Evolutionary conservation across 768 basidiomycete species (phyloP).

Genomic region (Agrocybe chaxingu): DNA sequence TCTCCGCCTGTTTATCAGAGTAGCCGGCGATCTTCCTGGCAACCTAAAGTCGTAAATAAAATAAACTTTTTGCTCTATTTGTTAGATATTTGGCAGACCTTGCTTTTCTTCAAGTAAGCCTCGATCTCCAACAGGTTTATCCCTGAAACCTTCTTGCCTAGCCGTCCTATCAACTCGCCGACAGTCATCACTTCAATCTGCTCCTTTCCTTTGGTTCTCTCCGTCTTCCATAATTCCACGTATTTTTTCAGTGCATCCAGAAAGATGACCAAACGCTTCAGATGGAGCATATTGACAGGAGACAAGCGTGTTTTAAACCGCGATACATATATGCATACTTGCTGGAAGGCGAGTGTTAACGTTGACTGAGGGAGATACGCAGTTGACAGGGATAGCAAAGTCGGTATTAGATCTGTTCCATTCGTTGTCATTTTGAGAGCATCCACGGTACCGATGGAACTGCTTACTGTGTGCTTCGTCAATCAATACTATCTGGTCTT

Average conservation of each 20-base stretch:
- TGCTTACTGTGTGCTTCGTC: slow-evolving; percentile 95
- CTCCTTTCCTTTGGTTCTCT: slow-evolving; percentile 19
- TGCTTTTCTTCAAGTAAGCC: slow-evolving; percentile 77
- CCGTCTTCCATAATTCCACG: slow-evolving; percentile 50
- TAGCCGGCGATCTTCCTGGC: slow-evolving; percentile 86
- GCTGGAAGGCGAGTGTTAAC: slow-evolving; percentile 61
- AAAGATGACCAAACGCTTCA: slow-evolving; percentile 75
- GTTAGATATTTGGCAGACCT: slow-evolving; percentile 43
- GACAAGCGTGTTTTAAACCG: slow-evolving; percentile 79
- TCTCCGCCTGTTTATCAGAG: slow-evolving; percentile 56
- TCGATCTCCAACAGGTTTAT: slow-evolving; percentile 85
- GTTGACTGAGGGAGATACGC: slow-evolving; percentile 54
- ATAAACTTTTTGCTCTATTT: not conserved
- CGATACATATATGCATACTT: slow-evolving; percentile 73
- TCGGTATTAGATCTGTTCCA: slow-evolving; percentile 78
- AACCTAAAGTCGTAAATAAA: slow-evolving; percentile 34
- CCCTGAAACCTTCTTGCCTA: slow-evolving; percentile 68
- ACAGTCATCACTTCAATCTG: slow-evolving; percentile 66
- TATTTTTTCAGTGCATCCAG: slow-evolving; percentile 67
- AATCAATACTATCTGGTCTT: slow-evolving; percentile 81
- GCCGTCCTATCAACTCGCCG: slow-evolving; percentile 55
- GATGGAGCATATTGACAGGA: slow-evolving; percentile 67
- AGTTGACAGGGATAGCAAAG: slow-evolving; percentile 84
- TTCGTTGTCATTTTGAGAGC: not conserved
- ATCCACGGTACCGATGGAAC: not conserved